Conservation (phyloP, 176 grass and related monocot genomes). For the Eragrostis nindensis region DNA sequence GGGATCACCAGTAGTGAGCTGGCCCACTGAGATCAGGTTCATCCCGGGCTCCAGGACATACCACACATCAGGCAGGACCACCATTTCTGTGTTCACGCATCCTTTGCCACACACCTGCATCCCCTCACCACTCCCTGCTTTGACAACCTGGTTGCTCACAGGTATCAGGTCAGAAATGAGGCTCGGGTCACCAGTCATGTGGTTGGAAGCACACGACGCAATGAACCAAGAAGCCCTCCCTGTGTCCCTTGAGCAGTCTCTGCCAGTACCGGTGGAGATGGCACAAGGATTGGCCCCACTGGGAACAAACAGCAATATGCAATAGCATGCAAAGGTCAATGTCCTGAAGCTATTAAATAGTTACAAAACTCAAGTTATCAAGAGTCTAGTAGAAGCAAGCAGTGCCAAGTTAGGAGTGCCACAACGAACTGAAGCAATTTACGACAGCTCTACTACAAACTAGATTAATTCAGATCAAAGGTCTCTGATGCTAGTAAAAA, state of each 20-base stretch:
- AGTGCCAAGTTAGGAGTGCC: too few relatives aligned
- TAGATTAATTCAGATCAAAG: too few relatives aligned
- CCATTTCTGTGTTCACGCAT: neutral
- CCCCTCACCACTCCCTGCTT: neutral
- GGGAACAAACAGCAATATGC: neutral
- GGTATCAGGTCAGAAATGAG: slow-evolving; percentile 14
- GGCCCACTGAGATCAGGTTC: slow-evolving; percentile 4
- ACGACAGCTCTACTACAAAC: too few relatives aligned
- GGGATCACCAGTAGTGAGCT: neutral
- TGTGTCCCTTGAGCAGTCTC: neutral
- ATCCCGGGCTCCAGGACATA: neutral
- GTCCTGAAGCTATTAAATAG: neutral
- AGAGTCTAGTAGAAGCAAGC: too few relatives aligned
- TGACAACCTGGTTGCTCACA: neutral
- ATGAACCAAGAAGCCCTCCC: neutral
- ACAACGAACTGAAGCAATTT: too few relatives aligned
- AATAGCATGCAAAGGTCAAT: neutral
- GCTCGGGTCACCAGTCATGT: slow-evolving; percentile 3
- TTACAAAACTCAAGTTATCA: too few relatives aligned
- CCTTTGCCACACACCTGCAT: neutral
- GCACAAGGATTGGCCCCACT: neutral
- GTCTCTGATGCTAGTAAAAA: too few relatives aligned
- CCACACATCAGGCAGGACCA: neutral
- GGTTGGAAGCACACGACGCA: neutral
- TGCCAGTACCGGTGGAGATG: neutral